Evolutionary conservation across 2,329 filamentous ascomycete species (phyloP).

Genomic region (Dothiorella sarmentorum): DNA sequence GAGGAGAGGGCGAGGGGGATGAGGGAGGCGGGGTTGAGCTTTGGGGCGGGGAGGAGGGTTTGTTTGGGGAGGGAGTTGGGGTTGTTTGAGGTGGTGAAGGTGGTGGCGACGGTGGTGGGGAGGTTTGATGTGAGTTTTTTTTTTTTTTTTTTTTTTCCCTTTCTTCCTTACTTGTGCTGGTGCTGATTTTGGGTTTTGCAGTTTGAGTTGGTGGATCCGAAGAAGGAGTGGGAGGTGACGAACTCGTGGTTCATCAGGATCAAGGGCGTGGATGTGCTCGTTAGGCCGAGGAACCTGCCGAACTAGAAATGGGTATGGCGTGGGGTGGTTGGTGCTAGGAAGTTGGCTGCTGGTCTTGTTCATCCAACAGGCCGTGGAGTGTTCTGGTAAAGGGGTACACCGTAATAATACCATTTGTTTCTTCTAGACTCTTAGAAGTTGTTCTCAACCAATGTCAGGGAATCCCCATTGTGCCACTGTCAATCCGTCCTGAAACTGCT

Average conservation of each 20-base stretch:
- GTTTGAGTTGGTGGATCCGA: constrained; percentile 37
- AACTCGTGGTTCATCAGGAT: constrained; percentile 40
- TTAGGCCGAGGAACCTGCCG: neutral
- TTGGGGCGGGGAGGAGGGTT: constrained; percentile 3
- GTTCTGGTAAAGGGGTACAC: no score
- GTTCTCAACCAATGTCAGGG: no score
- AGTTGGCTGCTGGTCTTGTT: neutral
- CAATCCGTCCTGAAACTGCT: no score
- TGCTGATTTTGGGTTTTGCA: constrained; percentile 9
- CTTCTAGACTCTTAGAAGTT: no score
- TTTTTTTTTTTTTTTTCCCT: neutral
- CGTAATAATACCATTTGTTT: no score
- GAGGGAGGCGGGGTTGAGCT: neutral
- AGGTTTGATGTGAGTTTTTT: constrained; percentile 41
- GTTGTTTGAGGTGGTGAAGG: constrained; percentile 38
- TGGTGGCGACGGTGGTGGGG: constrained; percentile 49
- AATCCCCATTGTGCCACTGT: no score
- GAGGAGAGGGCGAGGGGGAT: constrained; percentile 23
- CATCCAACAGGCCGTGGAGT: no score
- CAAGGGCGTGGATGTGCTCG: neutral
- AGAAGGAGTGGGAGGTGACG: constrained; percentile 38
- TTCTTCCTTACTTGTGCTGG: neutral
- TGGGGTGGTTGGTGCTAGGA: no score
- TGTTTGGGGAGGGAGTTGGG: constrained; percentile 9
- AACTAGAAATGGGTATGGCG: neutral